These are phyloP conservation scores for Acidiella bohemica DNA, from an alignment of 495 filamentous ascomycete genomes.

Conservation along the genomic window DNA sequence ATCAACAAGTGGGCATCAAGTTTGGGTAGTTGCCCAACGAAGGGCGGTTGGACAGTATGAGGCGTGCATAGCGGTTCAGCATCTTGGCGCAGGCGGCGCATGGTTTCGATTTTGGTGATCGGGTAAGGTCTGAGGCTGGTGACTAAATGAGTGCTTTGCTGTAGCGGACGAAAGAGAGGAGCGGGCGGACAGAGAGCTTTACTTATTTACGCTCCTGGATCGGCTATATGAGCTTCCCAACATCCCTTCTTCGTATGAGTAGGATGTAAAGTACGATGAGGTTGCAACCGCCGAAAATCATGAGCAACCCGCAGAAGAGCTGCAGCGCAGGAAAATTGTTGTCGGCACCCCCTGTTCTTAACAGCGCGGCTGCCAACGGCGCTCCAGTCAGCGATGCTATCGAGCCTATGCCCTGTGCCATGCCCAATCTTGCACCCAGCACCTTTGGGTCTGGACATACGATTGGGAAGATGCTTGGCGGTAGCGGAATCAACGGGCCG, in stretches of 20 bases:
- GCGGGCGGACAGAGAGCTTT: too few species aligned
- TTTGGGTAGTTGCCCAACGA: background rate
- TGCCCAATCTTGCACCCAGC: constrained; percentile 60
- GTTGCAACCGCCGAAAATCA: constrained; percentile 10
- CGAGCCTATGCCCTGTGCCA: constrained; percentile 63
- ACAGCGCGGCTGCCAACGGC: constrained; percentile 54
- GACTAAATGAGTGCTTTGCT: too few species aligned
- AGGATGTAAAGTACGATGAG: constrained; percentile 15
- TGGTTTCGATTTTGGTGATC: too few species aligned
- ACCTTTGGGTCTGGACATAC: constrained; percentile 53
- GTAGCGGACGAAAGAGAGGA: too few species aligned
- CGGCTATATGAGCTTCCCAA: constrained; percentile 30
- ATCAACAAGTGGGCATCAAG: background rate
- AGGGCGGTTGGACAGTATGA: background rate
- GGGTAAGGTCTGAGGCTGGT: too few species aligned
- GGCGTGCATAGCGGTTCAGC: background rate
- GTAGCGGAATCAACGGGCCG: constrained; percentile 55
- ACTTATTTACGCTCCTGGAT: too few species aligned
- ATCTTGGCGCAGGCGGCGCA: background rate
- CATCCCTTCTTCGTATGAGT: constrained; percentile 9
- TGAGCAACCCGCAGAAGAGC: constrained; percentile 15
- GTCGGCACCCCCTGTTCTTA: constrained; percentile 28
- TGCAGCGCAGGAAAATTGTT: constrained; percentile 10
- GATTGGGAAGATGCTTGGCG: constrained; percentile 45
- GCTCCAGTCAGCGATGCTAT: constrained; percentile 62